Percentiles rank a stretch among this genome's conserved stretches.
phyloP scores from a whole-genome alignment of 1,284 basidiomycete species.

The Ceratobasidium theobromae region DNA sequence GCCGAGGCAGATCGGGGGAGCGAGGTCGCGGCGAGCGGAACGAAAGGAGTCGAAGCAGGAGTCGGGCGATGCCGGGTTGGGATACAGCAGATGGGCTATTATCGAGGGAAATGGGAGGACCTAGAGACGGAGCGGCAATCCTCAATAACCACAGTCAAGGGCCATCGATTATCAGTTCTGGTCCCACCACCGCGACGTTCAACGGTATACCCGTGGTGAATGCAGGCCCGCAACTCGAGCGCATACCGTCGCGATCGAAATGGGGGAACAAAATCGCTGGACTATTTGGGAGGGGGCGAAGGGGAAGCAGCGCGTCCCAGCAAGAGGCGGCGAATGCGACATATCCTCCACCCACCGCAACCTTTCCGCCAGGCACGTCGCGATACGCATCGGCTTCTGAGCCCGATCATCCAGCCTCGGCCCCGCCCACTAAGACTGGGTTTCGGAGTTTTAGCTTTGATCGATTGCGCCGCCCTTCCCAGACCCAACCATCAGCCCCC shows the following conservation, averaged over 20 bases:
- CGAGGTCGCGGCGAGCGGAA: neutral
- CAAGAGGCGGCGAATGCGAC: no score
- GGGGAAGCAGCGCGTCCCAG: slow-evolving; percentile 13
- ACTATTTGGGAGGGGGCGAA: neutral
- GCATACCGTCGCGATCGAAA: neutral
- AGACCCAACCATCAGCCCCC: neutral
- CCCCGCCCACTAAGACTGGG: neutral
- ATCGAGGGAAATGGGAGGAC: no score
- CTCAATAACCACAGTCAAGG: no score
- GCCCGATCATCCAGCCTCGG: neutral
- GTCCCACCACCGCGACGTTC: neutral
- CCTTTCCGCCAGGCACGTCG: neutral
- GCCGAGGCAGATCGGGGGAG: neutral
- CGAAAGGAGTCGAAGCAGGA: neutral
- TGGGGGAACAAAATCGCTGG: slow-evolving; percentile 24
- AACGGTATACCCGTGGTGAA: slow-evolving; percentile 22
- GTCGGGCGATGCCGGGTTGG: neutral
- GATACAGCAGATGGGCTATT: neutral
- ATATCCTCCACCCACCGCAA: neutral
- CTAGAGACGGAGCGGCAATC: no score
- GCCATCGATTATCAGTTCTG: neutral
- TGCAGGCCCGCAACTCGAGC: slow-evolving; percentile 10
- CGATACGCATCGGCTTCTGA: no score
- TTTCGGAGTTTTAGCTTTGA: slow-evolving; percentile 12
- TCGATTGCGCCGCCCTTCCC: neutral